phyloP scores from a whole-genome alignment of 495 filamentous ascomycete genomes.

The Neurospora sp. region DNA sequence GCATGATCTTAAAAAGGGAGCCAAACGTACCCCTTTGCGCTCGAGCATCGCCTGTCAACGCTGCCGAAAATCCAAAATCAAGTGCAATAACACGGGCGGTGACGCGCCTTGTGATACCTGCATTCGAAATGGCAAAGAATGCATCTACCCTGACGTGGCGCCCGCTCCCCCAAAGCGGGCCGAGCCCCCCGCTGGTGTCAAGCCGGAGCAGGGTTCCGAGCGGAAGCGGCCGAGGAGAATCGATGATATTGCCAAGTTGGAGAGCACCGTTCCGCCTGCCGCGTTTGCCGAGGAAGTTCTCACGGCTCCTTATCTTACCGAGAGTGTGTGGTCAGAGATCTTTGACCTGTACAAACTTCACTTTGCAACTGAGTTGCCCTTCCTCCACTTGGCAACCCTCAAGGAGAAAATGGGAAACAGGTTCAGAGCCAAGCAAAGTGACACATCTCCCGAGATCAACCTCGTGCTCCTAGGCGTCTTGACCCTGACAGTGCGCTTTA shows the following conservation, averaged over 20 bases:
- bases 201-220: constrained; percentile 49
- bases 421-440: constrained; percentile 29
- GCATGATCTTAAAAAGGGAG: constrained; percentile 35
- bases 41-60: constrained; percentile 72
- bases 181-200: constrained; percentile 39
- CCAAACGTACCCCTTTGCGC: constrained; percentile 50
- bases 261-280: constrained; percentile 20
- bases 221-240: constrained; percentile 51
- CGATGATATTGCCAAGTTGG: constrained; percentile 34
- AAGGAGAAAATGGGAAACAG: constrained; percentile 42
- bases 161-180: constrained; percentile 46
- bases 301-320: constrained; percentile 48
- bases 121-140: constrained; percentile 63
- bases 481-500: constrained; percentile 69
- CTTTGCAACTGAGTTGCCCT: constrained; percentile 72
- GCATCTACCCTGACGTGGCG: constrained; percentile 59
- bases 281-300: constrained; percentile 38
- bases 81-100: constrained; percentile 64
- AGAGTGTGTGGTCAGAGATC: constrained; percentile 58
- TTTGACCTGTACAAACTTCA: constrained; percentile 77
- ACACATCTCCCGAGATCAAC: constrained; percentile 40
- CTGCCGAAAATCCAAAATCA: constrained; percentile 76
- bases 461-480: constrained; percentile 68
- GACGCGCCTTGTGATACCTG: constrained; percentile 65
- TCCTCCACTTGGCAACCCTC: constrained; percentile 71